Evolutionary conservation across 1,284 basidiomycete genomes (phyloP).

Genomic region (Cutaneotrichosporon spelunceum): DNA sequence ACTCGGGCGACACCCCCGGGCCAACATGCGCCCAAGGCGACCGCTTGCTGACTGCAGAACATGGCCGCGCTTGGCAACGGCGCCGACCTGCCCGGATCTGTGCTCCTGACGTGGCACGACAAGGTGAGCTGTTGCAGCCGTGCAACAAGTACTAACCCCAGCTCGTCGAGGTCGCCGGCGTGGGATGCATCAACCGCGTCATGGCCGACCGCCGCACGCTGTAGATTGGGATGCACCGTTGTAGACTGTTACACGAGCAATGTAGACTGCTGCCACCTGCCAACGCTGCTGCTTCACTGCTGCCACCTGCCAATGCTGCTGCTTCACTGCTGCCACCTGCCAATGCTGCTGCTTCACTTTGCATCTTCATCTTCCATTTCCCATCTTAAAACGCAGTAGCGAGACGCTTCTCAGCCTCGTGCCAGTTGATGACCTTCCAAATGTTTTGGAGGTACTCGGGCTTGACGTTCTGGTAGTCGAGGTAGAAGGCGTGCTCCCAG

Average conservation of each 20-base stretch:
- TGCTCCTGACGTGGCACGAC: constrained; percentile 91
- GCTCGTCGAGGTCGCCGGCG: constrained; percentile 92
- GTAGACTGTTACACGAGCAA: background rate
- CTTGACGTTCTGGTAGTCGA: constrained; percentile 89
- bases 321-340: background rate
- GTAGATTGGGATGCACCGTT: constrained; percentile 47
- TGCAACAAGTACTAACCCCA: constrained; percentile 47
- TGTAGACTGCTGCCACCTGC: background rate
- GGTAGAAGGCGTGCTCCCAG: constrained; percentile 70
- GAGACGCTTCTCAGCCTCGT: constrained; percentile 76
- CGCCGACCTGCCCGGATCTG: constrained; percentile 78
- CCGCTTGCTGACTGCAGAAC: constrained; percentile 20
- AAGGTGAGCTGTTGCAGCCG: constrained; percentile 61
- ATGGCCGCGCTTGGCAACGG: constrained; percentile 63
- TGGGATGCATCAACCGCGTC: constrained; percentile 92
- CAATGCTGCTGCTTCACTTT: background rate
- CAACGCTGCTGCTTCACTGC: background rate
- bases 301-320: background rate
- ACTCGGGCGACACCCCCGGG: too few relatives aligned
- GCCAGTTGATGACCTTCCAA: constrained; percentile 90
- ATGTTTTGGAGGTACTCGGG: constrained; percentile 83
- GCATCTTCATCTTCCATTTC: constrained; percentile 6
- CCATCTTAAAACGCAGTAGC: constrained; percentile 54
- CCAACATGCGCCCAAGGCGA: too few relatives aligned
- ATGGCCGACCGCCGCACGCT: constrained; percentile 91